Base-by-base conservation (phyloP, 2,329 filamentous ascomycete genomes). In the Cladosporium sp. region DNA sequence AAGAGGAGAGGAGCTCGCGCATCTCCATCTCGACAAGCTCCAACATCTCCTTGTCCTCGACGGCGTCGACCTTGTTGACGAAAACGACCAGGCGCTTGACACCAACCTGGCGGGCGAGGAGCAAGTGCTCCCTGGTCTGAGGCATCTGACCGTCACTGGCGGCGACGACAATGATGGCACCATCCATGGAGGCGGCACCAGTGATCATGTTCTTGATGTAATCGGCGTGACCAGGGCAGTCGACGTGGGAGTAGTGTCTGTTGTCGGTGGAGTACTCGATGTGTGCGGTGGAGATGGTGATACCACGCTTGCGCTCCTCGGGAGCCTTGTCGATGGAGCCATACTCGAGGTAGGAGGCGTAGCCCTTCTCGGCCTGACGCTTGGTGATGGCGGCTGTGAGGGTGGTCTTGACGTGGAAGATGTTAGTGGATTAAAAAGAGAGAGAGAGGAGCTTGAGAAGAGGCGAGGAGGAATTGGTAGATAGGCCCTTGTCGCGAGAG, bases 121-220 rank as follows among this genome's bases (percentile, higher is more conserved):
- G 84, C 75, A 99, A 80, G 79, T 99, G 93, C 79, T 99, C 93
- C 75, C 93, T 84, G 61, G 93, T 99, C 83, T 99, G 95, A 66
- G 93, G 93, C 93, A 99, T 99, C 79, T 99, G 95, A 70, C 93
- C 93, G 70, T 99, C 93, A 32, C 90, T 96, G 62, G 93, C 93
- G 63, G 95, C 95, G 64, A 99, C 95, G 61, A 99, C 93, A 66
- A 99, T 96, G 70, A 99, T 92, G 66, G 93, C 92, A 66, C 93
- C 93, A 66, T 99, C 93, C 93, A 99, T 99, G 80, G 90, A 95
- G 66, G 95, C 92, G 57, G 93, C 91, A 84, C 93, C 93, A 61
- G 93, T 99, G 73, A 99, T 99, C 93, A 99, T 99, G 86, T 99
- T 99, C 84, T 99, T 99, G 80, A 99, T 97, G 82, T 99, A 99